Evolutionary conservation across 179 eudicot species (phyloP), one percentile per base, ranked within the genome.

Genomic region (Camellia oleifera): DNA sequence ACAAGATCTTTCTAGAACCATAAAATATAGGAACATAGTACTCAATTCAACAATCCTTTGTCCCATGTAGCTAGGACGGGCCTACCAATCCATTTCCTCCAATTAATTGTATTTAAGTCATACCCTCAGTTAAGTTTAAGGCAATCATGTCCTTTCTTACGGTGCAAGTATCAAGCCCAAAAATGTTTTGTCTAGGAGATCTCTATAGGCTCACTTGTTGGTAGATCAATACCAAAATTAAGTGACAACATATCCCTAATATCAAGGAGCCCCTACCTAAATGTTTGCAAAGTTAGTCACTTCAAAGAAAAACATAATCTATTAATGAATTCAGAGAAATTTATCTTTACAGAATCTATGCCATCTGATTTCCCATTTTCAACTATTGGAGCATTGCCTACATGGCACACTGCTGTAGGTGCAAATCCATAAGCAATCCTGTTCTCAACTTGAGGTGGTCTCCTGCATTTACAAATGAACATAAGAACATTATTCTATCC

Each of bases 281-380:
- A 32, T 32, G 40, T 32, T 32, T 32, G 40, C 40, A 32, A 32
- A 32, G 40, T 32, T 32, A 32, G 40, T 32, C 40, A 32, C 40
- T 32, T 32, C 40, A 32, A 32, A 32, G 40, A 32, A 32, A 32
- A 32, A 32, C 40, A 26, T 26, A 32, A 32, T 32, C 40, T 32
- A 32, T 32, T 32, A 10, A 64, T 63, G 7, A 50, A 52, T 52
- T 50, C 44, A 66, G 13, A 23, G 48, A 78, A 71, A 4, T 62
- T 69, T 58, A 83, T 82, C 85, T 83, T 79, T n/a, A 40, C 63
- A 52, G 57, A 17, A 15, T 54, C 20, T 48, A 14, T 4, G 44
- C 48, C n/a, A 48, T 71, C 14, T 46, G 75, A 71, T 17, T 48
- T 65, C 75, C 71, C 53, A 11, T 12, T 78, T 40, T 68, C 64